Evolutionary conservation across 371 early-diverging fungal genomes (phyloP).

Genomic region (Coemansia sp.): DNA sequence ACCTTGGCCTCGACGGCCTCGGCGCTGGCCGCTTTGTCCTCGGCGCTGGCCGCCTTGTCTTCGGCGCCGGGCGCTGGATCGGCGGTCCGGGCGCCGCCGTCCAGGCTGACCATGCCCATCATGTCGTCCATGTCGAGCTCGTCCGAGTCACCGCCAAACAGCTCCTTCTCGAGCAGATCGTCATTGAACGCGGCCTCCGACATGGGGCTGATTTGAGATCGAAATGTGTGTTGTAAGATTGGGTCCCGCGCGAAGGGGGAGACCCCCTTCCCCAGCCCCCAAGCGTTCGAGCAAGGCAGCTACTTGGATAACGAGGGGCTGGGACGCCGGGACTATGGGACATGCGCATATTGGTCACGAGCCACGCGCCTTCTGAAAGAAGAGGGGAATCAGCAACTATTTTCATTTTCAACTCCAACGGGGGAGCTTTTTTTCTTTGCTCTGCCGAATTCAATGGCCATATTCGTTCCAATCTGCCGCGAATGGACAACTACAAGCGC

Average conservation of each 20-base stretch:
- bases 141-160: constrained; percentile 51
- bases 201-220: constrained; percentile 8
- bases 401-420: background rate
- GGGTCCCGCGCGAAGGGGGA: no score
- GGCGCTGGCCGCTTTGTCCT: background rate
- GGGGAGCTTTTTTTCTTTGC: background rate
- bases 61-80: background rate
- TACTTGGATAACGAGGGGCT: no score
- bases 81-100: background rate
- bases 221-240: no score
- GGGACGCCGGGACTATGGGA: no score
- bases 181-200: constrained; percentile 45
- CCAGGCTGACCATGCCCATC: constrained; percentile 19
- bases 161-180: constrained; percentile 52
- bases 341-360: no score
- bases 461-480: background rate
- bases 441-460: background rate
- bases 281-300: no score
- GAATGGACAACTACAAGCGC: constrained; percentile 49
- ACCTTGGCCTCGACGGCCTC: constrained; percentile 2
- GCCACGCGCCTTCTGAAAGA: background rate
- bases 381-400: background rate
- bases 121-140: constrained; percentile 49
- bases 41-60: background rate
- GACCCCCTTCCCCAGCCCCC: no score